These are phyloP conservation scores for Fusarium neocosmosporiellum DNA, from an alignment of 2,329 filamentous ascomycete species.

Conservation along the genomic window DNA sequence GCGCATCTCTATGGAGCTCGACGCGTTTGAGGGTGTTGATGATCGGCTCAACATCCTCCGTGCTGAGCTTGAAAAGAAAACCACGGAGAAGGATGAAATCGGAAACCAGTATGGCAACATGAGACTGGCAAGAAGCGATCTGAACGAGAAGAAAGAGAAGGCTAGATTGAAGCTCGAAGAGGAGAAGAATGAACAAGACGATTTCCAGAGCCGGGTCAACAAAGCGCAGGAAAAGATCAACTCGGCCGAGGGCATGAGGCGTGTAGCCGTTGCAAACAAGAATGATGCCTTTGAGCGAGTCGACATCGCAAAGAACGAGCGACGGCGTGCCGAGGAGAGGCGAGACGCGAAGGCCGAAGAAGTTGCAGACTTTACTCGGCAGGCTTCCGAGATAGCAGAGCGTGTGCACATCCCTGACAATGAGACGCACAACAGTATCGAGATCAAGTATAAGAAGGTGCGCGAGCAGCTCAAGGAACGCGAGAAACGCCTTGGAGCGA, in stretches of 20 bases:
- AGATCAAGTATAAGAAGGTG: conserved; percentile 66
- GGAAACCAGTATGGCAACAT: conserved; percentile 67
- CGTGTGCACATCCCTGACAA: conserved; percentile 73
- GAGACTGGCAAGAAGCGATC: conserved; percentile 59
- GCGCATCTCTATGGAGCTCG: conserved; percentile 66
- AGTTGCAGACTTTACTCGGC: conserved; percentile 64
- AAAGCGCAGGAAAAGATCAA: conserved; percentile 68
- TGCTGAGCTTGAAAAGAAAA: conserved; percentile 65
- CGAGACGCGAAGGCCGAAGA: conserved; percentile 58
- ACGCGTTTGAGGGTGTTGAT: conserved; percentile 75
- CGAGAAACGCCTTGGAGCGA: conserved; percentile 68
- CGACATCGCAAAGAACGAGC: conserved; percentile 60
- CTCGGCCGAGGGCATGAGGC: conserved; percentile 60
- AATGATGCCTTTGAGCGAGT: conserved; percentile 68
- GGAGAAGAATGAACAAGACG: conserved; percentile 49
- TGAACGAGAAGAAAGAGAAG: conserved; percentile 57
- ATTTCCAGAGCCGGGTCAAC: conserved; percentile 59
- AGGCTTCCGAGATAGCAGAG: conserved; percentile 63
- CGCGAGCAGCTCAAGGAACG: conserved; percentile 68
- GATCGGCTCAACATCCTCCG: conserved; percentile 71
- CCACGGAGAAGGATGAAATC: conserved; percentile 60
- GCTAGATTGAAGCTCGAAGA: conserved; percentile 52
- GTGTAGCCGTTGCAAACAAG: conserved; percentile 68
- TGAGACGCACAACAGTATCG: conserved; percentile 69
- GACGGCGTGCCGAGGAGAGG: conserved; percentile 58